Evolutionary conservation across 2,329 filamentous ascomycete genomes (phyloP).

Genomic region (Helicocarpus griseus): DNA sequence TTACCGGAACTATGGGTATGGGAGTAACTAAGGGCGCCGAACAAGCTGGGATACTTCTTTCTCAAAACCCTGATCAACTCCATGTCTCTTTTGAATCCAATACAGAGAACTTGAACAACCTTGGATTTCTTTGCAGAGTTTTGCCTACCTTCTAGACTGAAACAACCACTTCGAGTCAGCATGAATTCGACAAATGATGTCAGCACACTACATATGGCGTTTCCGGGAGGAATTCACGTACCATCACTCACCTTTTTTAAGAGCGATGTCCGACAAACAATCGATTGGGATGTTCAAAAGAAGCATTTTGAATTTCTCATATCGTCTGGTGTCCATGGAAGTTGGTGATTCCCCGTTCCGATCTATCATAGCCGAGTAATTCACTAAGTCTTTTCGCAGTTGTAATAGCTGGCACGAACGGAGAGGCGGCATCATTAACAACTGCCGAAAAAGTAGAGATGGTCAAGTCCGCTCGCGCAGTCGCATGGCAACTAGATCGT

Average conservation of each 20-base stretch:
- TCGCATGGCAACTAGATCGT: constrained; percentile 24
- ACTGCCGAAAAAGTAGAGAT: constrained; percentile 32
- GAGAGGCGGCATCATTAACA: constrained; percentile 35
- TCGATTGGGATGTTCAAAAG: constrained; percentile 47
- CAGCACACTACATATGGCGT: too few species aligned
- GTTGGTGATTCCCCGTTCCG: constrained; percentile 25
- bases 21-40: background rate
- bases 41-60: too few species aligned
- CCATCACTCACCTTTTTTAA: constrained; percentile 48
- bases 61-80: too few species aligned
- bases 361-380: background rate
- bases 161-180: too few species aligned
- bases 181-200: too few species aligned
- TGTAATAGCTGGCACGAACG: constrained; percentile 38
- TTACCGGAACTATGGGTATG: background rate
- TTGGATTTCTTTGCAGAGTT: too few species aligned
- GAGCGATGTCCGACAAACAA: constrained; percentile 39
- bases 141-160: too few species aligned
- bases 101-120: too few species aligned
- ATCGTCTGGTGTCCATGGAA: constrained; percentile 43
- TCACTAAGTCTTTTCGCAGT: constrained; percentile 9
- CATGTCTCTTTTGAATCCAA: too few species aligned
- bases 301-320: constrained; percentile 47
- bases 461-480: constrained; percentile 29
- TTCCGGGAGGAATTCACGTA: constrained; percentile 47